Base-by-base conservation (phyloP, 306 rosid genomes). In the Crotalaria pallida region DNA sequence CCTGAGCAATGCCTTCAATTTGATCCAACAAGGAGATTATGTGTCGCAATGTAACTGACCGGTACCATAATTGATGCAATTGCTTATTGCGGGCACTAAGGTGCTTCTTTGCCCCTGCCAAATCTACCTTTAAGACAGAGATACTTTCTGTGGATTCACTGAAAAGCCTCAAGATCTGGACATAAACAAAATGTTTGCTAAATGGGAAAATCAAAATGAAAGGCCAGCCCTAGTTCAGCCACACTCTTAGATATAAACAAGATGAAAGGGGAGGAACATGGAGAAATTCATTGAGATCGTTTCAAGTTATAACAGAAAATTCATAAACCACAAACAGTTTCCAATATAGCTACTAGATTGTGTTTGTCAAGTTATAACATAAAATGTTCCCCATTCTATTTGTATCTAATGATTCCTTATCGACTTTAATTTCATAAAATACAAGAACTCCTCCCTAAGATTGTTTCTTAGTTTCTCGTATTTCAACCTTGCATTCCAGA, bases 11-110 rank as follows among this genome's bases (percentile, higher is more conserved):
- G 84, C 92, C 93, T 88, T 95, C 99, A 58, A 95, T 95, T 89
- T 95, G 99, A 89, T 95, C 99, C 82, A 91, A 83, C 56, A 95
- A 84, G 74, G 99, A 84, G 80, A 95, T 95, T 69, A 95, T 95
- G 84, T 95, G 93, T 49, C 97, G 96, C 86, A 95, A 65, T 9
- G 97, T 95, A 67, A 95, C 99, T 2, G 99, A 95, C 40, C 97
- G 97, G 83, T 89, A 91, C 99, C 99, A 95, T 75, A 95, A 81
- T 84, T 95, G 99, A 84, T 95, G 99, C 80, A 95, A 84, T 69
- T 95, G 99, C 74, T 95, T 95, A 80, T 74, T 95, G 83, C 96
- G 99, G 26, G 86, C 91, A 82, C 99, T 95, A 57, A 95, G 91
- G 55, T 76, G 84, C 72, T 67, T 87, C 80, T 91, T 95, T 43